Percentiles rank a stretch among this genome's conserved stretches.
Conservation (phyloP, 495 filamentous ascomycete species). For the Aspergillus wentii region DNA sequence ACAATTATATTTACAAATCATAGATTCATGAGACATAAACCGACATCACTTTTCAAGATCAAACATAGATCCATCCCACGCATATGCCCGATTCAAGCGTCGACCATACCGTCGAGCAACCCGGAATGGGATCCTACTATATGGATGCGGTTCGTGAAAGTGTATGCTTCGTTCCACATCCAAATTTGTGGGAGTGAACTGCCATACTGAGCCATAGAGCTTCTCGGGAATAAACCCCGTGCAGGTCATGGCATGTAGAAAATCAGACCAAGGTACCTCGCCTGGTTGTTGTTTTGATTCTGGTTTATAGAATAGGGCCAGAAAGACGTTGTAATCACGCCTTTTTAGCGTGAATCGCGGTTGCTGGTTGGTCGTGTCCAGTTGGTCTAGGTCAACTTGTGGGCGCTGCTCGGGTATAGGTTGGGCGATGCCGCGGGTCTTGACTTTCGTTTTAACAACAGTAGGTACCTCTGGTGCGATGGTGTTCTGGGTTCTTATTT, state of each 20-base stretch:
- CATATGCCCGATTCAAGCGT: slow-evolving; percentile 41
- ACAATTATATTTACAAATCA: too few relatives aligned
- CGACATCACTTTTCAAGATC: neutral
- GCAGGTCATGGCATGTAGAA: slow-evolving; percentile 44
- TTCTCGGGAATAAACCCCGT: slow-evolving; percentile 44
- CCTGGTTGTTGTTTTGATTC: slow-evolving; percentile 18
- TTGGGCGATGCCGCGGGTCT: too few relatives aligned
- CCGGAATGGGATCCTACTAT: slow-evolving; percentile 37
- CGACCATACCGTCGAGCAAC: slow-evolving; percentile 33
- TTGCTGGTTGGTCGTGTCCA: too few relatives aligned
- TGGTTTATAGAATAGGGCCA: slow-evolving; percentile 7
- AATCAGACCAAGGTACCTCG: slow-evolving; percentile 46
- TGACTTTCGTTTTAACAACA: too few relatives aligned
- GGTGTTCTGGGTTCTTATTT: too few relatives aligned
- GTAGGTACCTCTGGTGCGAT: too few relatives aligned
- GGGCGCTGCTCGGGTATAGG: too few relatives aligned
- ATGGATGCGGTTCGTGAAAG: slow-evolving; percentile 50
- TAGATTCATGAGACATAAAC: too few relatives aligned
- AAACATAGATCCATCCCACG: slow-evolving; percentile 35
- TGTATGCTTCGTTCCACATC: slow-evolving; percentile 42
- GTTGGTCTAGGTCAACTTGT: too few relatives aligned
- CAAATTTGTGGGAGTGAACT: slow-evolving; percentile 34
- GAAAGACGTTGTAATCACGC: neutral
- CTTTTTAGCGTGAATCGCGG: neutral
- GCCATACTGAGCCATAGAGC: slow-evolving; percentile 49